phyloP scores from a whole-genome alignment of 2,329 filamentous ascomycete species.

The Fusarium camptoceras region DNA sequence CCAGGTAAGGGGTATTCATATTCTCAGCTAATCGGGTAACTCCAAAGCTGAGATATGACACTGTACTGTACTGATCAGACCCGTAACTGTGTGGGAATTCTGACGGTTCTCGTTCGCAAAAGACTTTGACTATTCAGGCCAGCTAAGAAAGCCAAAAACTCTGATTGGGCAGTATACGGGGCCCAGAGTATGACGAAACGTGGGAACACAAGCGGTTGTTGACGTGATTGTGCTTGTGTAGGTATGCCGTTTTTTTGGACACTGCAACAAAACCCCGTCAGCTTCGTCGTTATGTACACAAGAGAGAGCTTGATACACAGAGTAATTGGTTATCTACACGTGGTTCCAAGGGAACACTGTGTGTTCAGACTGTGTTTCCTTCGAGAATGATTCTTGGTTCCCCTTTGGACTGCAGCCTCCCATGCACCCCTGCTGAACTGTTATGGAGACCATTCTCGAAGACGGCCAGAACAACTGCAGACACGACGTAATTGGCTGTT shows the following conservation, averaged over 20 bases:
- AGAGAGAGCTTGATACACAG: not conserved
- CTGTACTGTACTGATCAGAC: not conserved
- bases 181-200: conserved; percentile 4
- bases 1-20: not conserved
- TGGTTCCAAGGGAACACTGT: conserved; percentile 17
- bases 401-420: conserved; percentile 32
- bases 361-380: conserved; percentile 40
- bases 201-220: not conserved
- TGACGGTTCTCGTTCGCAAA: conserved; percentile 12
- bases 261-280: not conserved
- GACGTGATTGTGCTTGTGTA: not conserved
- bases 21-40: not conserved
- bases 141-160: conserved; percentile 1
- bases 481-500: conserved; percentile 24
- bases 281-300: not conserved
- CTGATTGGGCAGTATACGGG: conserved; percentile 17
- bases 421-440: conserved; percentile 31
- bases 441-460: conserved; percentile 46
- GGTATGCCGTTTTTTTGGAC: not conserved
- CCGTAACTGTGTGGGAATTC: conserved; percentile 9
- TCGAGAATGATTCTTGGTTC: conserved; percentile 46
- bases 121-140: conserved; percentile 11
- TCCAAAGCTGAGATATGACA: not conserved
- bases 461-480: conserved; percentile 43
- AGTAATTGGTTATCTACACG: conserved; percentile 1